Base-by-base conservation (phyloP, 2,329 filamentous ascomycete species). In the Laburnicola sp. region DNA sequence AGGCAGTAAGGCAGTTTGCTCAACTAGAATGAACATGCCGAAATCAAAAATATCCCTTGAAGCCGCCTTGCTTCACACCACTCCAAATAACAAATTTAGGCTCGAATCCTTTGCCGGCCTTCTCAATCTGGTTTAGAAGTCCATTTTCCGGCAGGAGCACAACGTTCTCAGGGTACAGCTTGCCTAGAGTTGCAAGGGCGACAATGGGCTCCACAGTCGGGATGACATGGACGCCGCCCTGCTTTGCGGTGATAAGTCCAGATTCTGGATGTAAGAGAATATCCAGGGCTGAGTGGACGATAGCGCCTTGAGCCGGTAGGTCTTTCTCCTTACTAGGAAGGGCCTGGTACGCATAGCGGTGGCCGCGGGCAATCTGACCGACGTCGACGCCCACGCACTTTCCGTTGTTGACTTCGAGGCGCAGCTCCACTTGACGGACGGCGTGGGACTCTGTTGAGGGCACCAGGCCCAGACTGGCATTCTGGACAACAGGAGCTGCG, bases 81-180 rank as follows among this genome's bases (percentile, higher is more conserved):
- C 34, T 2, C 34, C 34, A 36, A 21, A 36, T 36, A n/a, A 36
- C 11, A n/a, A 36, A 36, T 36, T 36, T 36, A 36, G 34, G 34
- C 22, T 36, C 34, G 2, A 36, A 36, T 36, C 34, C 34, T 21
- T 36, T 36, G 22, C 34, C 34, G 11, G 34, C 34, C 34, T 6
- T 36, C 34, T 36, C 34, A 36, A 21, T 36, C 34, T 36, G 34
- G 11, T n/a, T 36, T 10, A 36, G 34, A 36, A 10, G 11, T 6
- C 34, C 34, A 36, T 36, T 36, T n/a, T 36, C 34, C 34, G 34
- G 34, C 34, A 36, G 34, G 34, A 36, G 34, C 25, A 41, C 38
- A 7, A 41, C 38, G 25, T 41, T 41, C 22, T 41, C 38, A n/a
- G 38, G 38, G 16, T 41, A 41, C 22, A 41, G 22, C 23, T 41